Evolutionary conservation across 306 rosid species (phyloP), one percentile per base, ranked within the genome.

Genomic region (Begonia masoniana): DNA sequence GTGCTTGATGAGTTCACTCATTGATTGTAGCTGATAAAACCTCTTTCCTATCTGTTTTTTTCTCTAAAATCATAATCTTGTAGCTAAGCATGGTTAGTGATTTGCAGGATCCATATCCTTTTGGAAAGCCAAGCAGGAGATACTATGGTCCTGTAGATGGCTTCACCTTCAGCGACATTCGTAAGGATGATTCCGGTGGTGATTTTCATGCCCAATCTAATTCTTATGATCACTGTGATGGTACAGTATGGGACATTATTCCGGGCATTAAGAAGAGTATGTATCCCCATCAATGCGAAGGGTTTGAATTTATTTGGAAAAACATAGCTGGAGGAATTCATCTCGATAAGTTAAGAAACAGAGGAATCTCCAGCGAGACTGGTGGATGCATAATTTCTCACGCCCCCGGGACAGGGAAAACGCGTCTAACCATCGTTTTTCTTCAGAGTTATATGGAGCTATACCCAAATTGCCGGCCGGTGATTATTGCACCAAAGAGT

Each of bases 321-420:
- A 72, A 82, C 19, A 53, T 85, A 43, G 95, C 84, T 21, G 91
- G 91, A 12, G 82, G 81, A 45, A 76, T 71, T 39, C 7, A 53
- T 58, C 68, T 68, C 56, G 66, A 78, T 10, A 17, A 67, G 68
- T 55, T 81, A 41, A 67, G 62, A 57, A 42, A 52, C 15, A 26
- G n/a, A 10, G 52, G 16, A 13, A 52, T 41, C 56, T 55, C 26
- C 41, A 31, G 54, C 39, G 39, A 31, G 8, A 87, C 78, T 23
- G 51, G 56, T 61, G 95, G 95, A 1, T 85, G 91, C 76, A 71
- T 82, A 10, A 69, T 85, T 16, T 85, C 95, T 7, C 95, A 85
- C 63, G 84, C 91, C 52, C 95, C 95, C 14, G 95, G 95, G 56
- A 82, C 91, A 0, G 95, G 95, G 43, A 85, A 85, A 74, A 74